phyloP scores from a whole-genome alignment of 306 rosid species.

The Benincasa hispida region DNA sequence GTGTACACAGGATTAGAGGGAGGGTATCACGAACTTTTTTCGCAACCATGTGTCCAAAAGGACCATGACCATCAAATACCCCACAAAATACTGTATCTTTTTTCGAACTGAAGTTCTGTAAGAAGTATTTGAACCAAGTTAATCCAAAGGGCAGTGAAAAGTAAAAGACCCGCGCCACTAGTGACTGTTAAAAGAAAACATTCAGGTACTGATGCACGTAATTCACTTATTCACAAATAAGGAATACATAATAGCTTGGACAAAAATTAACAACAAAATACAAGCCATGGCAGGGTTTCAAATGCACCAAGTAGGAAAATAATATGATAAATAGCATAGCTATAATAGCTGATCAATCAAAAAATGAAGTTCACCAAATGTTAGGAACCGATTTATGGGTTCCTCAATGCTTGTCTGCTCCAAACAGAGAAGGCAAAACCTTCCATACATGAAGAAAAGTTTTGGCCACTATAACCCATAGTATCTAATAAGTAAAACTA shows the following conservation, averaged over 20 bases:
- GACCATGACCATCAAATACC: conserved; percentile 52
- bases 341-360: not conserved
- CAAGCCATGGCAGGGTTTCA: not conserved
- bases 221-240: not conserved
- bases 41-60: conserved; percentile 41
- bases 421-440: not conserved
- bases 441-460: not conserved
- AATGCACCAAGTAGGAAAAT: not conserved
- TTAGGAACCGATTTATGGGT: not conserved
- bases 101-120: conserved; percentile 25
- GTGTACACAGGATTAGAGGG: conserved; percentile 26
- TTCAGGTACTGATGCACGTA: not conserved
- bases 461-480: not conserved
- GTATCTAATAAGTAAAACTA: not conserved
- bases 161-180: not conserved
- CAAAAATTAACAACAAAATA: not conserved
- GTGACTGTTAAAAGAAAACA: not conserved
- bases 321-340: not conserved
- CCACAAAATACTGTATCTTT: conserved; percentile 40
- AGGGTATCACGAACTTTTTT: conserved; percentile 41
- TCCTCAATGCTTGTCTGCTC: not conserved
- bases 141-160: not conserved
- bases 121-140: conserved; percentile 8
- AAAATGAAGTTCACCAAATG: not conserved
- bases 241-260: not conserved